Evolutionary conservation across 805 yeast species (phyloP).

Genomic region (Cyberlindnera mississippiensis): DNA sequence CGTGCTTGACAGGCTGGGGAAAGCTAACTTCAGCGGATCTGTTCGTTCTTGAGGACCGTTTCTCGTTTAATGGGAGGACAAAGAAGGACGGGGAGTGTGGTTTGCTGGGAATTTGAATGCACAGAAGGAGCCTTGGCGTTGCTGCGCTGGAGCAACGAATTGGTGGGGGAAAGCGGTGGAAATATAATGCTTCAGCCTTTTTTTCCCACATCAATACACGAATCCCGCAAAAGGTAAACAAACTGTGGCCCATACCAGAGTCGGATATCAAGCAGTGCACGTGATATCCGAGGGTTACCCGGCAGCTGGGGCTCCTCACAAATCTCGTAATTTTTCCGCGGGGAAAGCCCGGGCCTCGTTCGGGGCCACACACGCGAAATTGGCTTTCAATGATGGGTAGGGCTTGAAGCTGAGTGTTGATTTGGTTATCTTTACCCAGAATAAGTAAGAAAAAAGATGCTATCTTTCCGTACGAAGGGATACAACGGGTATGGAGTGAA

Average conservation of each 20-base stretch:
- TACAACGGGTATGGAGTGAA: constrained; percentile 84
- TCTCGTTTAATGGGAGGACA: no score
- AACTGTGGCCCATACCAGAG: constrained; percentile 1
- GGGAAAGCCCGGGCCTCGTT: neutral
- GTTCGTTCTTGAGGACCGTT: no score
- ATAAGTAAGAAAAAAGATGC: constrained; percentile 43
- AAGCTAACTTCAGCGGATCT: no score
- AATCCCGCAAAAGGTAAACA: constrained; percentile 10
- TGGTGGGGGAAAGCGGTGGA: neutral
- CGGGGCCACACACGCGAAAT: no score
- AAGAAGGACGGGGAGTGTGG: no score
- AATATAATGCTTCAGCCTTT: neutral
- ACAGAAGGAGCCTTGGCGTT: neutral
- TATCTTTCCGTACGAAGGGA: constrained; percentile 69
- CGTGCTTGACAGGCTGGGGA: no score
- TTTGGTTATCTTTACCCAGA: neutral
- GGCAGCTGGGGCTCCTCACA: no score
- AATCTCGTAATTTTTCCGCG: neutral
- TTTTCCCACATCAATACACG: neutral
- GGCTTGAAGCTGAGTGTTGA: no score
- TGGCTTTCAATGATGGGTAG: no score
- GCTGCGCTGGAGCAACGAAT: neutral
- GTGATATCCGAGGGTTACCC: constrained; percentile 1
- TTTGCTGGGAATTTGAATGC: no score
- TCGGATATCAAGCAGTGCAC: neutral